These are phyloP conservation scores for Ulota crispa DNA, from an alignment of 225 moss, liverwort and hornwort genomes.

Conservation along the genomic window DNA sequence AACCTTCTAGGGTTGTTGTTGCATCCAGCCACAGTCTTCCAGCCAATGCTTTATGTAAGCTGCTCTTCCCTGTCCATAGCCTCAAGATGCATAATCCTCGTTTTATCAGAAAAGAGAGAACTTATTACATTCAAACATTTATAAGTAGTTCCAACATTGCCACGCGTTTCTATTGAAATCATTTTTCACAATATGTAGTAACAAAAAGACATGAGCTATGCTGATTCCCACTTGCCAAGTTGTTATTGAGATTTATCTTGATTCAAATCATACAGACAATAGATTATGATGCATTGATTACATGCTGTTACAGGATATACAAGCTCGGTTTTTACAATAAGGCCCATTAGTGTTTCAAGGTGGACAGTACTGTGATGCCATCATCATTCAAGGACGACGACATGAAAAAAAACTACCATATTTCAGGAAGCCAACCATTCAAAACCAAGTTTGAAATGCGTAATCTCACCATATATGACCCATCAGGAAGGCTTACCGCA, in stretches of 20 bases:
- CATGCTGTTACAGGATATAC: not conserved
- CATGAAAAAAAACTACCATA: not conserved
- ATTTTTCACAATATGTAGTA: not conserved
- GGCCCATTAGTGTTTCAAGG: not conserved
- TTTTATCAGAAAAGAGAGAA: not conserved
- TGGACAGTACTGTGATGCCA: not conserved
- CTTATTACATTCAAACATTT: not conserved
- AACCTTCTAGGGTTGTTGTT: conserved; percentile 47
- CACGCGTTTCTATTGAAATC: not conserved
- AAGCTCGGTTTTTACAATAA: not conserved
- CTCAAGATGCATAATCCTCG: not conserved
- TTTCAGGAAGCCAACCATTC: not conserved
- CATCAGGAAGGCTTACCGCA: conserved; percentile 59
- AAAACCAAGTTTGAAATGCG: not conserved
- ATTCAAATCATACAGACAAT: not conserved
- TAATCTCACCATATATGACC: not conserved
- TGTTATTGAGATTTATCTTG: not conserved
- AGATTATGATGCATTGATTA: conserved; percentile 1
- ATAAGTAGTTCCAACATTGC: not conserved
- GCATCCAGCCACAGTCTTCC: conserved; percentile 61
- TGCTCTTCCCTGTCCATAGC: conserved; percentile 63
- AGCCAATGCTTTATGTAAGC: conserved; percentile 76
- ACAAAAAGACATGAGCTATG: not conserved
- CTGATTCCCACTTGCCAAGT: not conserved
- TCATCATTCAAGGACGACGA: not conserved